Evolutionary conservation across 176 grass and related monocot genomes (phyloP), one percentile per base, ranked within the genome.

Genomic region (Miscanthus lutarioriparius): DNA sequence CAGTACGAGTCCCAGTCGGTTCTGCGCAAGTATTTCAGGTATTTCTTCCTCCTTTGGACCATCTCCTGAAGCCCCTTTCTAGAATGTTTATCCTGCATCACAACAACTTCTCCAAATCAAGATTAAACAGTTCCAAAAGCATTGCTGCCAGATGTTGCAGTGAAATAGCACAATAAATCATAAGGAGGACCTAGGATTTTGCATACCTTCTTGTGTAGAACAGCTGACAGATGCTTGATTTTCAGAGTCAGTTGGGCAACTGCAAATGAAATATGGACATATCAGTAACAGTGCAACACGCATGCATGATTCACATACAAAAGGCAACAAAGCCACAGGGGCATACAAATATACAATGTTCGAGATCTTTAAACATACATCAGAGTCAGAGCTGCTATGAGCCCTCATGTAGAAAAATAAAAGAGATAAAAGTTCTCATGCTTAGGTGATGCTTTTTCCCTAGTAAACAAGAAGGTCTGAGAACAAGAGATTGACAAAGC

Each of bases 1-100:
- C 93, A 89, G 75, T 98, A 98, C 2, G 96, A 95, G 67, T 95
- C 93, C 96, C 93, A 98, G 82, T 98, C 96, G 25, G 96, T 98
- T 77, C 87, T 85, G 49, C 91, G 86, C 38, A 98, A 84, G 87
- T 98, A 98, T 53, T 92, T 95, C 58, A 98, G 89, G 80, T 90
- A 89, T 39, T 98, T 95, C 89, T 95, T 98, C 80, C 96, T 95
- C 59, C 81, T 92, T 53, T 98, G 93, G 82, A 98, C 91, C 96
- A 98, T 98, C 68, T 95, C 89, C 74, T 89, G 87, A 38, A 98
- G 91, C 38, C 96, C 96, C 81, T 95, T 98, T 71, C 77, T 89
- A 1, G 96, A 98, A 84, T 98, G 96, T 77, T 95, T 99, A 79
- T 99, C 96, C 96, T 99, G 80, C 10, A 68, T 39, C 30, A 26